A percentile compares a stretch with the other conserved stretches of the same genome.
Evolutionary conservation across 208 protist genomes (phyloP).

Genomic region (Lotmaria passim): DNA sequence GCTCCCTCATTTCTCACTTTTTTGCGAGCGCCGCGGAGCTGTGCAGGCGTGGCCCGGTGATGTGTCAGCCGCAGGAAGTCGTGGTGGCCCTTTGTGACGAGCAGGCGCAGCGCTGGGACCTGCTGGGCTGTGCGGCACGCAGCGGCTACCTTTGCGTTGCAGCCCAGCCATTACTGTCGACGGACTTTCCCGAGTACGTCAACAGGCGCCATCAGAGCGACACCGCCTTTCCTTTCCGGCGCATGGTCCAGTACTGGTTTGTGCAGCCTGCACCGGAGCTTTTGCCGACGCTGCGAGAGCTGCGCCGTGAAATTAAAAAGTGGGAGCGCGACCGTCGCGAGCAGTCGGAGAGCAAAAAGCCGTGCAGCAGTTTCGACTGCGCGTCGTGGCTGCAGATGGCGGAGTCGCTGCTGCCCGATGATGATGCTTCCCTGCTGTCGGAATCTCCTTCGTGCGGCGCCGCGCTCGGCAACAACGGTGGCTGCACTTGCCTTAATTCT

Average conservation of each 20-base stretch:
- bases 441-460: no score
- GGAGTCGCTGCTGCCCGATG: neutral
- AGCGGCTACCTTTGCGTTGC: constrained; percentile 57
- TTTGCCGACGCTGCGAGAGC: constrained; percentile 8
- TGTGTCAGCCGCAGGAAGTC: constrained; percentile 25
- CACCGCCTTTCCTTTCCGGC: constrained; percentile 50
- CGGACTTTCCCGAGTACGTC: constrained; percentile 52
- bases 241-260: constrained; percentile 76
- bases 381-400: constrained; percentile 18
- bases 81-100: constrained; percentile 62
- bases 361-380: constrained; percentile 11
- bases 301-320: constrained; percentile 8
- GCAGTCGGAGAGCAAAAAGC: neutral
- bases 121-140: constrained; percentile 42
- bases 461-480: neutral
- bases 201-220: constrained; percentile 64
- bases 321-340: constrained; percentile 10
- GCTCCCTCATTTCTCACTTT: constrained; percentile 47
- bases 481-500: no score
- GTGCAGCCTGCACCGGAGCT: constrained; percentile 8
- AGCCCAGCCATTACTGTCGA: constrained; percentile 42
- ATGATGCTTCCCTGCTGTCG: no score
- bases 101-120: constrained; percentile 52
- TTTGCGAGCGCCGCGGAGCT: constrained; percentile 38
- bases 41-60: neutral